Conservation (phyloP, 441 rosid species). For the Corymbia calophylla region DNA sequence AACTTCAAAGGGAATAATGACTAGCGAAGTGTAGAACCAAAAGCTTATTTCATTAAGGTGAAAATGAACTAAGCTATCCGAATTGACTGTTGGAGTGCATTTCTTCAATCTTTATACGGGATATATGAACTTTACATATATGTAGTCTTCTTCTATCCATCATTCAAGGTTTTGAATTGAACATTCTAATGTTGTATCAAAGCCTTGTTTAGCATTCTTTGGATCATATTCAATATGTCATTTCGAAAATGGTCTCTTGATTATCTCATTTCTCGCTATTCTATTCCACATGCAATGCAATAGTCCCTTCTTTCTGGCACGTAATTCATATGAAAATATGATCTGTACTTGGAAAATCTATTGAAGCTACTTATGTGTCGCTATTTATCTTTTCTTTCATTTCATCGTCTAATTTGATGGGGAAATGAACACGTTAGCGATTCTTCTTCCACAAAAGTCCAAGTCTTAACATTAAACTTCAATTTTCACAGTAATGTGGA, state of each 20-base stretch:
- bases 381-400: background rate
- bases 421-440: background rate
- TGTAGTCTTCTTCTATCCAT: background rate
- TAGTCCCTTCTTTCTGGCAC: rapidly evolving
- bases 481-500: background rate
- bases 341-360: background rate
- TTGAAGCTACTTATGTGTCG: background rate
- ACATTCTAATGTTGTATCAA: background rate
- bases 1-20: background rate
- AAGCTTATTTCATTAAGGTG: background rate
- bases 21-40: background rate
- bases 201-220: background rate
- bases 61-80: background rate
- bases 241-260: background rate
- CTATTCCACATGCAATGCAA: background rate
- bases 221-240: background rate
- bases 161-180: background rate
- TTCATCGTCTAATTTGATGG: background rate
- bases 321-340: background rate
- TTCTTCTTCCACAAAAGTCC: background rate
- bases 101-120: background rate
- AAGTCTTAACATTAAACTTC: background rate
- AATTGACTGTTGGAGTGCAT: background rate
- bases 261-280: background rate
- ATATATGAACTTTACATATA: background rate